A percentile compares a stretch with the other conserved stretches of the same genome.
phyloP scores from a whole-genome alignment of 139 green algal species.

The Diplosphaera chodatii region DNA sequence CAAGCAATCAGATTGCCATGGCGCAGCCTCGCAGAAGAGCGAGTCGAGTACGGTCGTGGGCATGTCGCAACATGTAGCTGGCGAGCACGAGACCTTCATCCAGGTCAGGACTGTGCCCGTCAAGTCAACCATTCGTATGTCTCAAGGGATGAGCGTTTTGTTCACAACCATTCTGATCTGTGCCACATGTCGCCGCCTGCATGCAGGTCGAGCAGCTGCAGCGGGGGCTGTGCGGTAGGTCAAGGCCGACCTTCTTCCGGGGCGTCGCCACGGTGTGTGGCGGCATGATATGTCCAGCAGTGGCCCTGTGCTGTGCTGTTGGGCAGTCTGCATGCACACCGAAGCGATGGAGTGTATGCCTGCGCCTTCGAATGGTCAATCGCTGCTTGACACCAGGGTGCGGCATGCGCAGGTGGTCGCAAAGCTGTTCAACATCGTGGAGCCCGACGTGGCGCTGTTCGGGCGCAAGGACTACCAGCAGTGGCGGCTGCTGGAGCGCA shows the following conservation, averaged over 20 bases:
- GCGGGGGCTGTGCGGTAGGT: conserved; percentile 71
- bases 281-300: too few species aligned
- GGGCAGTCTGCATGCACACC: too few species aligned
- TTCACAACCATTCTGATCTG: too few species aligned
- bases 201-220: conserved; percentile 70
- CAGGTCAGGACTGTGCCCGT: too few species aligned
- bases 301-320: too few species aligned
- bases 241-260: conserved; percentile 93
- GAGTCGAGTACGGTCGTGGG: conserved; percentile 56
- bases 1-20: too few species aligned
- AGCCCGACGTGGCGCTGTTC: conserved; percentile 93
- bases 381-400: too few species aligned
- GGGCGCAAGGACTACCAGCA: conserved; percentile 98
- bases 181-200: too few species aligned
- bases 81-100: conserved; percentile 78
- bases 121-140: too few species aligned
- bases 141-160: too few species aligned
- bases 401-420: conserved; percentile 72
- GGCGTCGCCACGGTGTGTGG: conserved; percentile 89
- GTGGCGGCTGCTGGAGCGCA: conserved; percentile 75
- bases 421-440: conserved; percentile 97
- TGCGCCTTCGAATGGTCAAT: too few species aligned
- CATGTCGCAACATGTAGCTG: conserved; percentile 25
- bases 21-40: background rate
- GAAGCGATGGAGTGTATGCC: too few species aligned